phyloP scores from a whole-genome alignment of 1,284 basidiomycete species.

The Puccinia triticina region DNA sequence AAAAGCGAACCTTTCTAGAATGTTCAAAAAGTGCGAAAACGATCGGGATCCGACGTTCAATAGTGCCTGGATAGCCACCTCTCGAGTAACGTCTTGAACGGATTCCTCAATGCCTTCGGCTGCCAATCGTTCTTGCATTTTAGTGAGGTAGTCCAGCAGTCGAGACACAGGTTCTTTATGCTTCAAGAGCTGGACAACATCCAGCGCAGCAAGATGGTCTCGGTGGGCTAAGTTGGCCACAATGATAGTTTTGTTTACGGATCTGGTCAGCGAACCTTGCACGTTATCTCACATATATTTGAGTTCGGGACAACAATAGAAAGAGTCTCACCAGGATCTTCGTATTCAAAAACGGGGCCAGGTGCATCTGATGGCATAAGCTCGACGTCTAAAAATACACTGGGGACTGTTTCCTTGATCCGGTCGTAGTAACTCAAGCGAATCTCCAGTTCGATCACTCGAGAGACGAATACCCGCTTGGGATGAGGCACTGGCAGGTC shows the following conservation, averaged over 20 bases:
- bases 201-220: constrained; percentile 76
- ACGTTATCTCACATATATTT: neutral
- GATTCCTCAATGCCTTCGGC: constrained; percentile 64
- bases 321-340: constrained; percentile 67
- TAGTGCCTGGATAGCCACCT: constrained; percentile 84
- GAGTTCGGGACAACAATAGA: neutral
- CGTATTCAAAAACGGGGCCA: constrained; percentile 80
- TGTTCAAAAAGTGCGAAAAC: constrained; percentile 97
- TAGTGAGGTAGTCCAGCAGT: constrained; percentile 75
- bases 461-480: constrained; percentile 81
- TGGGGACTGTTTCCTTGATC: constrained; percentile 82
- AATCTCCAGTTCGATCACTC: constrained; percentile 85
- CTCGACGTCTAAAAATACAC: constrained; percentile 71
- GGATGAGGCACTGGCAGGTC: constrained; percentile 73
- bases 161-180: constrained; percentile 71
- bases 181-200: constrained; percentile 80
- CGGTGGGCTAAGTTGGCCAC: constrained; percentile 66
- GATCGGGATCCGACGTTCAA: constrained; percentile 89
- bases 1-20: constrained; percentile 71
- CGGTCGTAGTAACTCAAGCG: constrained; percentile 92
- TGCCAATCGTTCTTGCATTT: constrained; percentile 68
- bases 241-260: neutral
- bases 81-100: constrained; percentile 70
- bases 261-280: neutral
- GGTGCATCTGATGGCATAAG: constrained; percentile 76